Evolutionary conservation across 805 yeast genomes (phyloP), one percentile per base, ranked within the genome.

Genomic region (Maudiozyma barnettii): DNA sequence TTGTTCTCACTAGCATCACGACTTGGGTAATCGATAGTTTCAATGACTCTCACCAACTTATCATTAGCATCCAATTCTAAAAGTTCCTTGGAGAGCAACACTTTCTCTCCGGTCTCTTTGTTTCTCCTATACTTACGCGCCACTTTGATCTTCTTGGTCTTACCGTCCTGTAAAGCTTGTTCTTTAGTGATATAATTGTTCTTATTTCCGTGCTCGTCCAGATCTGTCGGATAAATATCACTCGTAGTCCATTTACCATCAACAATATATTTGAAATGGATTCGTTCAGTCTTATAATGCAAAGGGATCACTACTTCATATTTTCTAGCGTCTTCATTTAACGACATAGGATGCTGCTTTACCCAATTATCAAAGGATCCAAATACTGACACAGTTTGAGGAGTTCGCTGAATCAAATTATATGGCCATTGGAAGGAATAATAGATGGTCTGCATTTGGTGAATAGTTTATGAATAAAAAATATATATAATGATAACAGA

Each of bases 241-340:
- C 67, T 71, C n/a, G 68, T 60, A 10, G 57, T 56, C 89, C 89
- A 83, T 41, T 74, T 72, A 39, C 81, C 86, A 60, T 83, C 88
- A 40, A 82, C 88, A 45, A 82, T 75, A 60, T 75, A 83, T 67
- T 75, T 75, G 63, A 74, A 75, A 20, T 57, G 62, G 29, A 79
- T 57, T 53, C 67, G 67, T 13, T 64, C 68, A 9, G 23, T 13
- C 3, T 31, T 26, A 10, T 13, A 18, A 4, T 10, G n/a, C 4
- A 45, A 14, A n/a, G 48, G 48, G 5, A 45, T n/a, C 8, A 29
- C 21, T 7, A 40, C 7, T 10, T 36, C 38, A 20, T 8, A 41
- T 16, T 10, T 6, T 18, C 39, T 14, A 4, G 22, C 22, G 3
- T 21, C 33, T 36, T n/a, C 18, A 22, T 36, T 26, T 23, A 43